Percentiles rank a stretch among this genome's conserved stretches.
Evolutionary conservation across 1,284 basidiomycete species (phyloP).

Genomic region (Cutaneotrichosporon sp.): DNA sequence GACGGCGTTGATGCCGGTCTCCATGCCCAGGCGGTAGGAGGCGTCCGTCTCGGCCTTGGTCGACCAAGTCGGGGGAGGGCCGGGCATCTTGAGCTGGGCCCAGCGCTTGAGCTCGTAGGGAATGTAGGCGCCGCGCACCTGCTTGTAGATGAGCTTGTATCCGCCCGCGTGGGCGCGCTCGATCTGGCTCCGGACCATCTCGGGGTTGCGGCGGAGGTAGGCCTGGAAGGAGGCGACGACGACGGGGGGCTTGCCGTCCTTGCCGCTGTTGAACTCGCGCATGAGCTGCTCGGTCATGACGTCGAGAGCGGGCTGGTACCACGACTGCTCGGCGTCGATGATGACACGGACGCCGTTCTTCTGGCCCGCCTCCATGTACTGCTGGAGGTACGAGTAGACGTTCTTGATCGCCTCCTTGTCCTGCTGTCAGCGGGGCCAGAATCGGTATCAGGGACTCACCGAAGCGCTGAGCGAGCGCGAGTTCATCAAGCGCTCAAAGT

Average conservation of each 20-base stretch:
- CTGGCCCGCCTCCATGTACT: background rate
- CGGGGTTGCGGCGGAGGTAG: conserved; percentile 7
- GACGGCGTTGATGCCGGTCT: background rate
- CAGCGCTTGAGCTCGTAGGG: conserved; percentile 2
- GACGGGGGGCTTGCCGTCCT: background rate
- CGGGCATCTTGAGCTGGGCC: background rate
- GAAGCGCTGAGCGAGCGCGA: background rate
- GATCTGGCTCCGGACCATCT: background rate
- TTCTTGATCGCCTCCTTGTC: background rate
- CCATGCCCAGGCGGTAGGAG: background rate
- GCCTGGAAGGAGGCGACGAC: conserved; percentile 6
- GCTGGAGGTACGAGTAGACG: background rate
- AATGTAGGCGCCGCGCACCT: conserved; percentile 6
- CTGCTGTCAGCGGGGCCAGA: background rate
- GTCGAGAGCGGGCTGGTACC: conserved; percentile 13
- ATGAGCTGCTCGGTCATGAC: conserved; percentile 14
- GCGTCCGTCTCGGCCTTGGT: conserved; percentile 5
- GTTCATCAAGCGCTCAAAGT: conserved; percentile 3
- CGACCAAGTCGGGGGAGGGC: background rate
- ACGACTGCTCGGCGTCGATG: conserved; percentile 11
- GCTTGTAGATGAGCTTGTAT: conserved; percentile 9
- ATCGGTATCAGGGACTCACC: background rate
- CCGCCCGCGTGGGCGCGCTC: conserved; percentile 7
- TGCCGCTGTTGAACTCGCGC: conserved; percentile 12
- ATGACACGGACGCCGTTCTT: conserved; percentile 12